These are phyloP conservation scores for Aspergillus sp. DNA, from an alignment of 2,329 filamentous ascomycete genomes.

Conservation along the genomic window DNA sequence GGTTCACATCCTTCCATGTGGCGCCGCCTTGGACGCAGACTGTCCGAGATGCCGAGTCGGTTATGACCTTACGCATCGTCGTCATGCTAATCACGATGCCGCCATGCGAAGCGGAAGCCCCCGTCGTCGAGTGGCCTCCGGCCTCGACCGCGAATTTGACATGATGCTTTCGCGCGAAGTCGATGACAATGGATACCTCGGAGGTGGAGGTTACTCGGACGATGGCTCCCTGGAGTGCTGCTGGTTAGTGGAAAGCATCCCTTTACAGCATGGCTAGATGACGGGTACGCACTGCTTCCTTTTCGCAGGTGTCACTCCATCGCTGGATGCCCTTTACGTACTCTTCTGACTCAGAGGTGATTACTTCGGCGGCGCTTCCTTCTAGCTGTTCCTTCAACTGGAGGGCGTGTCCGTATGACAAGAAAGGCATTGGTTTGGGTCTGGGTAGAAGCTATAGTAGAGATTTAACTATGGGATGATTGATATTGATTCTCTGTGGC, in stretches of 20 bases:
- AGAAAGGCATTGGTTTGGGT: conserved; percentile 6
- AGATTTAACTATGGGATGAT: no score
- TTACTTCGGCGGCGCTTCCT: conserved; percentile 10
- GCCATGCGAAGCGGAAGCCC: conserved; percentile 48
- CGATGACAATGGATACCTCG: conserved; percentile 18
- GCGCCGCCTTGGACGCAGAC: conserved; percentile 53
- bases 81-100: conserved; percentile 57
- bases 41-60: conserved; percentile 46
- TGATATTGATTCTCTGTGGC: no score
- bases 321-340: conserved; percentile 9
- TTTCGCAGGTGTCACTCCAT: conserved; percentile 14
- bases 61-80: conserved; percentile 49
- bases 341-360: conserved; percentile 3
- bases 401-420: conserved; percentile 6
- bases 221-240: conserved; percentile 13
- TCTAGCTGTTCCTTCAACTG: conserved; percentile 9
- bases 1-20: conserved; percentile 55
- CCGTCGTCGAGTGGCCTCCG: conserved; percentile 56
- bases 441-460: no score
- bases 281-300: conserved; percentile 6
- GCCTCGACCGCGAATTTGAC: conserved; percentile 55
- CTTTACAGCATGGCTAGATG: background rate
- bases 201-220: conserved; percentile 7
- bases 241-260: background rate
- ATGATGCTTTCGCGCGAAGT: conserved; percentile 45